A percentile compares a stretch with the other conserved stretches of the same genome.
Evolutionary conservation across 805 yeast species (phyloP).

Genomic region (Wickerhamiella kurtzmanii): DNA sequence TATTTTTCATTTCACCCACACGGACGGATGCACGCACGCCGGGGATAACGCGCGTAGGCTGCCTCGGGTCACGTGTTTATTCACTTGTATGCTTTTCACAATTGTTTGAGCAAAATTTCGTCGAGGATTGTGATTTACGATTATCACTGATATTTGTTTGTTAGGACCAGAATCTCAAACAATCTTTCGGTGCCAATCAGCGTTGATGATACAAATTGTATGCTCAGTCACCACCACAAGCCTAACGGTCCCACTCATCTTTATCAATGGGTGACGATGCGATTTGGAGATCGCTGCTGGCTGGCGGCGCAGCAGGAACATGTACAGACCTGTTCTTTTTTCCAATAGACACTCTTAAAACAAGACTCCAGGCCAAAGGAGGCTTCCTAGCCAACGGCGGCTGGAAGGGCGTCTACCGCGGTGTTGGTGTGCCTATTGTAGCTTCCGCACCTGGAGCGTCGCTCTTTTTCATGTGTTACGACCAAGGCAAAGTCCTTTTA

Average conservation of each 20-base stretch:
- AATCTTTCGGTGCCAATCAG: too few species aligned
- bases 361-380: slow-evolving; percentile 88
- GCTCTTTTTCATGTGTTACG: slow-evolving; percentile 72
- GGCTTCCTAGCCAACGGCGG: slow-evolving; percentile 93
- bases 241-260: background rate
- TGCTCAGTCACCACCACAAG: too few species aligned
- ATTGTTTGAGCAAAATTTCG: too few species aligned
- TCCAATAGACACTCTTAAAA: slow-evolving; percentile 91
- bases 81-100: too few species aligned
- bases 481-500: slow-evolving; percentile 24
- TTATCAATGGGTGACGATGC: background rate
- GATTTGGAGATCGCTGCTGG: slow-evolving; percentile 12
- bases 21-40: too few species aligned
- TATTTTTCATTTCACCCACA: too few species aligned
- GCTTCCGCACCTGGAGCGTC: slow-evolving; percentile 89
- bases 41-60: too few species aligned
- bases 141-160: too few species aligned
- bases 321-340: slow-evolving; percentile 88
- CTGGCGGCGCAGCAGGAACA: slow-evolving; percentile 93
- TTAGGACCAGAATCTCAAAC: too few species aligned
- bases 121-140: too few species aligned
- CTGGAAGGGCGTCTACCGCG: slow-evolving; percentile 78
- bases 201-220: too few species aligned
- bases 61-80: too few species aligned
- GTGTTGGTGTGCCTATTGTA: slow-evolving; percentile 82